phyloP scores from a whole-genome alignment of 768 basidiomycete genomes.

The Hygrocybe coccinea region DNA sequence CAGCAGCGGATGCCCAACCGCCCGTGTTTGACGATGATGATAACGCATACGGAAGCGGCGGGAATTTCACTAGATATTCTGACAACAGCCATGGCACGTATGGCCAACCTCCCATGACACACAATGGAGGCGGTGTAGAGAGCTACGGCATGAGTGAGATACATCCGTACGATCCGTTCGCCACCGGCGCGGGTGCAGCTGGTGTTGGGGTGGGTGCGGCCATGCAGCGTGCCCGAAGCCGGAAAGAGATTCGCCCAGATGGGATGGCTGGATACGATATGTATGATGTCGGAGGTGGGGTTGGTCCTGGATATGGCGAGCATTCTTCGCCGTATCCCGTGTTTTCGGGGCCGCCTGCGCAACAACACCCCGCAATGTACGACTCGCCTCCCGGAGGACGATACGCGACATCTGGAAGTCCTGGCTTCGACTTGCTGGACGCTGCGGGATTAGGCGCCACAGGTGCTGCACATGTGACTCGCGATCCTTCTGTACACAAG shows the following conservation, averaged over 20 bases:
- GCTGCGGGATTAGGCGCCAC: conserved; percentile 20
- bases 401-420: conserved; percentile 4
- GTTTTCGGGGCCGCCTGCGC: conserved; percentile 11
- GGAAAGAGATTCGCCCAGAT: conserved; percentile 21
- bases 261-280: conserved; percentile 21
- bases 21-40: conserved; percentile 57
- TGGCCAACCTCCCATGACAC: conserved; percentile 42
- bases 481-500: conserved; percentile 18
- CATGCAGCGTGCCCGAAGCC: conserved; percentile 37
- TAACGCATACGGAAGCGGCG: conserved; percentile 14
- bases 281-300: conserved; percentile 20
- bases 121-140: conserved; percentile 24
- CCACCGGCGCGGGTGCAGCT: conserved; percentile 33
- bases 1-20: conserved; percentile 50
- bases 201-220: conserved; percentile 36
- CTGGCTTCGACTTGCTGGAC: conserved; percentile 18
- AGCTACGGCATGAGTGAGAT: conserved; percentile 49
- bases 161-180: conserved; percentile 20
- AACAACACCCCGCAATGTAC: background rate
- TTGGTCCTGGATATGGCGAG: conserved; percentile 10
- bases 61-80: conserved; percentile 27
- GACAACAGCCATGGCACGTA: conserved; percentile 59
- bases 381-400: conserved; percentile 7
- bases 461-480: conserved; percentile 8
- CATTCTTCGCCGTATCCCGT: conserved; percentile 11